phyloP scores from a whole-genome alignment of 2,329 filamentous ascomycete genomes.

The Akanthomyces uredinophilus region DNA sequence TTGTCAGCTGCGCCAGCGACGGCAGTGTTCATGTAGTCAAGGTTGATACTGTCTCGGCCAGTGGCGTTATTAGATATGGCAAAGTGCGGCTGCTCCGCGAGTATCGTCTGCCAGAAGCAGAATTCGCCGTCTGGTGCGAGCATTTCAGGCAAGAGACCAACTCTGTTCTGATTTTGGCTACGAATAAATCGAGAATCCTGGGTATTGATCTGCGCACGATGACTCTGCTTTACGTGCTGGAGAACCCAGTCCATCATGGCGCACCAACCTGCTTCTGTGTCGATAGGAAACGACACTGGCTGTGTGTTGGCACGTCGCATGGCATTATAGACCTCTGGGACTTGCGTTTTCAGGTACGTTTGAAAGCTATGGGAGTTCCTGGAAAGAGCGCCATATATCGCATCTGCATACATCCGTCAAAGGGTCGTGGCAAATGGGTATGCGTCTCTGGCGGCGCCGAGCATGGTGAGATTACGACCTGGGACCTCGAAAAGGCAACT shows the following conservation, averaged over 20 bases:
- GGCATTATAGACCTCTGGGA: conserved; percentile 95
- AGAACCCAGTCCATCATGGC: conserved; percentile 88
- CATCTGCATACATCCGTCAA: conserved; percentile 71
- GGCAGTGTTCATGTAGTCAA: conserved; percentile 87
- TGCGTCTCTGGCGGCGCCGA: conserved; percentile 85
- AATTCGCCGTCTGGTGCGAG: conserved; percentile 85
- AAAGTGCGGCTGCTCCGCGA: conserved; percentile 72
- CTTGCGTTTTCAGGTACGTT: conserved; percentile 81
- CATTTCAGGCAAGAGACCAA: conserved; percentile 79
- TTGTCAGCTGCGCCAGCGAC: conserved; percentile 84
- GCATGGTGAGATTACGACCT: conserved; percentile 85
- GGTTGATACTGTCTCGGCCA: conserved; percentile 51
- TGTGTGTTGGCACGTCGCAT: conserved; percentile 86
- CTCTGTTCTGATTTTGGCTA: conserved; percentile 82
- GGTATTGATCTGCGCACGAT: conserved; percentile 86
- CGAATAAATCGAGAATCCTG: conserved; percentile 76
- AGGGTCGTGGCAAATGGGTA: conserved; percentile 75
- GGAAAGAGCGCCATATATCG: conserved; percentile 76
- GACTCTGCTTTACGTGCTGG: conserved; percentile 71
- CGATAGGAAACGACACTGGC: conserved; percentile 81
- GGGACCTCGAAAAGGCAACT: conserved; percentile 86
- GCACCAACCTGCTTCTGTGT: conserved; percentile 88
- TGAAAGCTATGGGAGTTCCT: conserved; percentile 84
- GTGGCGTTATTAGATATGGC: conserved; percentile 64
- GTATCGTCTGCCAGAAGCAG: conserved; percentile 67